Evolutionary conservation across 2,329 filamentous ascomycete genomes (phyloP).

Genomic region (Aspergillus fumigatiaffinis): DNA sequence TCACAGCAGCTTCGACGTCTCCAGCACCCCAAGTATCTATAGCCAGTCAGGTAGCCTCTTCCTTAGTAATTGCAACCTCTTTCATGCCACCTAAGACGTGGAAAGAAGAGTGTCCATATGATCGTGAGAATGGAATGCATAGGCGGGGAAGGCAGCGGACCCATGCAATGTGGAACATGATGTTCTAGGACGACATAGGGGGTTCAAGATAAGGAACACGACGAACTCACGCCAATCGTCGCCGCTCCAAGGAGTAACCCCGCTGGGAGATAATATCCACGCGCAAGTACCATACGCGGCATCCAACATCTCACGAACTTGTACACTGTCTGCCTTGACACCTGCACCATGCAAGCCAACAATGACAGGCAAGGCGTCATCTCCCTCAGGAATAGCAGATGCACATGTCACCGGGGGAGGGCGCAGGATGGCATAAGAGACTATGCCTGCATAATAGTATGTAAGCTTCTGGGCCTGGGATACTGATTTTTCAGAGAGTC

Average conservation of each 20-base stretch:
- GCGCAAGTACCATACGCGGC: slow-evolving; percentile 49
- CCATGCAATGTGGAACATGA: neutral
- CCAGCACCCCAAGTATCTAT: slow-evolving; percentile 52
- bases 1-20: slow-evolving; percentile 53
- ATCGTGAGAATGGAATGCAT: neutral
- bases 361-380: slow-evolving; percentile 45
- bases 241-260: slow-evolving; percentile 56
- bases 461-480: slow-evolving; percentile 52
- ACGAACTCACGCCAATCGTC: slow-evolving; percentile 55
- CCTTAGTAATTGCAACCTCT: neutral
- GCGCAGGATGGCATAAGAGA: slow-evolving; percentile 57
- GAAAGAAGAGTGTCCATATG: neutral
- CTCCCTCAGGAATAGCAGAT: slow-evolving; percentile 7
- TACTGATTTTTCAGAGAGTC: slow-evolving; percentile 18
- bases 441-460: slow-evolving; percentile 51
- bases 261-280: slow-evolving; percentile 55
- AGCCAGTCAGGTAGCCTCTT: neutral
- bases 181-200: neutral
- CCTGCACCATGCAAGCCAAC: slow-evolving; percentile 55
- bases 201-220: neutral
- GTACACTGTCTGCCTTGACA: slow-evolving; percentile 49
- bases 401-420: slow-evolving; percentile 45
- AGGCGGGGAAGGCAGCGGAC: neutral
- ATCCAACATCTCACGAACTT: slow-evolving; percentile 48
- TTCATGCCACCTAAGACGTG: neutral